Base-by-base conservation (phyloP, 2,329 filamentous ascomycete species). In the Botrytis paeoniae region DNA sequence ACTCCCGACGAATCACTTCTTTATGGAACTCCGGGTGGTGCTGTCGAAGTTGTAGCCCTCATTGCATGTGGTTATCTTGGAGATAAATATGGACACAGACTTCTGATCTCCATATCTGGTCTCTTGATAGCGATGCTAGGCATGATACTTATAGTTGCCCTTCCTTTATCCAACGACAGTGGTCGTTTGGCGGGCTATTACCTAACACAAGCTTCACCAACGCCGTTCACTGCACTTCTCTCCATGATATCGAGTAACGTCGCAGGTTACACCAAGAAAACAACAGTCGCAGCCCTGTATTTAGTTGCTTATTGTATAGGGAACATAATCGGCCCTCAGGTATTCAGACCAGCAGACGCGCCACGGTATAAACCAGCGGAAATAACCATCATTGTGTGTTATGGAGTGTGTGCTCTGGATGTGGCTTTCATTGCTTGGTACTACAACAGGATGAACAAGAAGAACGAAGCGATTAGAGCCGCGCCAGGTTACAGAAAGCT, bases 161-260 rank as follows among this genome's bases (percentile, higher is more conserved):
- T 84, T 2, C 82, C 82, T 3, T 71, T 80, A 3, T 78, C 78
- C n/a, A 81, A 83, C 71, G 76, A 82, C 66, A 75, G 79, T 29
- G 82, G 81, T 8, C 85, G 63, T 71, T 75, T 84, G 4, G 80
- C 79, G 22, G 80, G 81, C 2, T 84, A 83, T 75, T 84, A 83
- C 71, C 76, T 81, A 43, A 82, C 81, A 89, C 91, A 79, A 82
- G 91, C n/a, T 83, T 91, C 5, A 85, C 88, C 0, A 89, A 91
- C 80, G 81, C 75, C 81, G 0, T 83, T 82, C 61, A 80, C 81
- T 20, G 78, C 76, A 16, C 64, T 80, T 1, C 75, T 80, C 14
- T 78, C 77, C 12, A 75, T 80, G 14, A 84, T 85, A 18, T 82
- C 84, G 39, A 82, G 80, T 25, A 86, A 86, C 73, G 80, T 84